phyloP scores from a whole-genome alignment of 495 filamentous ascomycete genomes.

The Amphirosellinia nigrospora region DNA sequence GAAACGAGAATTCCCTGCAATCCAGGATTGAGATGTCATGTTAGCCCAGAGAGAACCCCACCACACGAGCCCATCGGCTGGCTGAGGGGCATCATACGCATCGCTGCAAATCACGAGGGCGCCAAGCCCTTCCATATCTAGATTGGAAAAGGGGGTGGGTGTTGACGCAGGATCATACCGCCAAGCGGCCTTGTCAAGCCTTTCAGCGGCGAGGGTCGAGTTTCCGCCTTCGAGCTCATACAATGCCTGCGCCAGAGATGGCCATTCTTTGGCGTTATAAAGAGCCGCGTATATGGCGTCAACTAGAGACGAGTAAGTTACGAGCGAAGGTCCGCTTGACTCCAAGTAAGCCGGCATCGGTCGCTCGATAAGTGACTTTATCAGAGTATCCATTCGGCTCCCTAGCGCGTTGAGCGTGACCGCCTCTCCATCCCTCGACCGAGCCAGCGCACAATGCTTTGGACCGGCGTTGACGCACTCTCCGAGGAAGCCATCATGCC shows the following conservation, averaged over 20 bases:
- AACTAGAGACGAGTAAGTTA: constrained; percentile 52
- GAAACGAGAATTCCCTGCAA: constrained; percentile 52
- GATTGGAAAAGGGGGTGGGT: constrained; percentile 35
- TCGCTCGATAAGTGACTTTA: constrained; percentile 42
- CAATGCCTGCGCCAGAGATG: constrained; percentile 44
- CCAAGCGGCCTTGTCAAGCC: constrained; percentile 46
- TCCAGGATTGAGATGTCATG: constrained; percentile 51
- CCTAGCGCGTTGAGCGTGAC: constrained; percentile 44
- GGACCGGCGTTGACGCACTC: constrained; percentile 55
- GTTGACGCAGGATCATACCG: constrained; percentile 44
- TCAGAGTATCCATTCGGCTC: constrained; percentile 43
- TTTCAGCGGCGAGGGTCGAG: constrained; percentile 42
- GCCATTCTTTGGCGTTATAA: constrained; percentile 51
- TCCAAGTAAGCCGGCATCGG: constrained; percentile 44
- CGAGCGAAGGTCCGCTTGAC: constrained; percentile 45
- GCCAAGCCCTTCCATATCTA: constrained; percentile 43
- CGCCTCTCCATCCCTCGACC: constrained; percentile 34
- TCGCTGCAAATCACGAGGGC: constrained; percentile 52
- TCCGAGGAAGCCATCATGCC: constrained; percentile 55
- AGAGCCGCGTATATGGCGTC: constrained; percentile 45
- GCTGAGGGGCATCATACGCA: constrained; percentile 47
- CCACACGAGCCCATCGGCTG: constrained; percentile 48
- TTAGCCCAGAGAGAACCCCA: constrained; percentile 51
- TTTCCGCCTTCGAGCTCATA: constrained; percentile 52
- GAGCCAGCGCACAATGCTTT: constrained; percentile 48